These are phyloP conservation scores for Penicillium daleae DNA, from an alignment of 495 filamentous ascomycete species.

Conservation along the genomic window DNA sequence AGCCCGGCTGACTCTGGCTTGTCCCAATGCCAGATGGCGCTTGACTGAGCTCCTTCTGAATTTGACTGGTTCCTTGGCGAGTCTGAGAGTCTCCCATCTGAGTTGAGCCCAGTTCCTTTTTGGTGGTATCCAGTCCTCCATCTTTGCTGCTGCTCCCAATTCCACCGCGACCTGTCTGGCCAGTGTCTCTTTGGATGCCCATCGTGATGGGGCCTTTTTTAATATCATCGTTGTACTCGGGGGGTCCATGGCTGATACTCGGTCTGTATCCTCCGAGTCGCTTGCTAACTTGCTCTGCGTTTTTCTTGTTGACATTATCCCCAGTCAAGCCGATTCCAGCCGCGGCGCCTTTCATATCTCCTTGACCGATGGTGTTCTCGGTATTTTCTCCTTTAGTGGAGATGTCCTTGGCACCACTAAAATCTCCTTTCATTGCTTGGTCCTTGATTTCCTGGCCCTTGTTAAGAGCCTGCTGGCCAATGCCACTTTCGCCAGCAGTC, in stretches of 20 bases:
- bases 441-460: conserved; percentile 17
- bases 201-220: conserved; percentile 28
- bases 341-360: conserved; percentile 9
- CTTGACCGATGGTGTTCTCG: conserved; percentile 8
- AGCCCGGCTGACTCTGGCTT: background rate
- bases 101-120: background rate
- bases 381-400: conserved; percentile 19
- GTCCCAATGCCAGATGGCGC: background rate
- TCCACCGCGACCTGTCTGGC: conserved; percentile 3
- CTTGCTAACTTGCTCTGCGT: conserved; percentile 8
- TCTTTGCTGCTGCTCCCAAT: conserved; percentile 5
- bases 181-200: conserved; percentile 16
- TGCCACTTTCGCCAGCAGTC: conserved; percentile 13
- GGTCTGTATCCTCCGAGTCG: conserved; percentile 18
- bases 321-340: conserved; percentile 10
- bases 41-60: background rate
- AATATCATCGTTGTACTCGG: conserved; percentile 29
- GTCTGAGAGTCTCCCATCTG: conserved; percentile 2
- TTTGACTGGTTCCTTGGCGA: background rate
- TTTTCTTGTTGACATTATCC: conserved; percentile 15
- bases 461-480: conserved; percentile 16
- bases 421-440: conserved; percentile 21
- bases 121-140: conserved; percentile 1
- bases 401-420: conserved; percentile 14
- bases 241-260: conserved; percentile 9